phyloP scores from a whole-genome alignment of 2,329 filamentous ascomycete genomes.

The Penicillium sp. region DNA sequence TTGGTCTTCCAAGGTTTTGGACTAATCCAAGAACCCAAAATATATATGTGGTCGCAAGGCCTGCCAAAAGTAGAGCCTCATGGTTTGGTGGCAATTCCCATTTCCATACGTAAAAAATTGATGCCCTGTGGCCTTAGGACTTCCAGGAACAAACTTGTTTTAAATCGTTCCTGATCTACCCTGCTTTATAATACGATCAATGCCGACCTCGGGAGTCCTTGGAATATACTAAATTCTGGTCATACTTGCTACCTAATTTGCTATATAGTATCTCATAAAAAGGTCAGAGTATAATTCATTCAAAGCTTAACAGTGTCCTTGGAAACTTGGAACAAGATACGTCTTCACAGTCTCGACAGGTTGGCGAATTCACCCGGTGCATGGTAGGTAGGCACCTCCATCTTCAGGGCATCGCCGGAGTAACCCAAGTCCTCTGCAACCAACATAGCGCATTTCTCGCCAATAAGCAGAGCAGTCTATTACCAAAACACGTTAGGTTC shows the following conservation, averaged over 20 bases:
- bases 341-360: constrained; percentile 29
- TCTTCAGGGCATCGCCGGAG: constrained; percentile 69
- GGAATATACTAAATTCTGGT: neutral
- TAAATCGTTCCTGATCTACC: no score
- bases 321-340: neutral
- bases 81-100: no score
- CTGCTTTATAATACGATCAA: no score
- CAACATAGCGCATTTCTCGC: constrained; percentile 71
- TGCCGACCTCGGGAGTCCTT: no score
- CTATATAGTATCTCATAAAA: neutral
- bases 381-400: constrained; percentile 69
- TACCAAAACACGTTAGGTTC: neutral
- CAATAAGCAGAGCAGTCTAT: constrained; percentile 70
- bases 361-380: constrained; percentile 45
- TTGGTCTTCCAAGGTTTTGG: no score
- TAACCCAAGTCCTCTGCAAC: constrained; percentile 73
- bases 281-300: neutral
- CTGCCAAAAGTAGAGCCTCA: no score
- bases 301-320: no score
- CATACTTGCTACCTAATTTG: neutral
- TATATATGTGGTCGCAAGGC: no score
- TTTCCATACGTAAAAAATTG: no score
- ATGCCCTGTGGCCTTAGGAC: no score
- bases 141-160: no score
- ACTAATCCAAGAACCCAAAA: no score